Evolutionary conservation across 2,329 filamentous ascomycete species (phyloP), one percentile per base, ranked within the genome.

Genomic region (Aspergillus novoparasiticus): DNA sequence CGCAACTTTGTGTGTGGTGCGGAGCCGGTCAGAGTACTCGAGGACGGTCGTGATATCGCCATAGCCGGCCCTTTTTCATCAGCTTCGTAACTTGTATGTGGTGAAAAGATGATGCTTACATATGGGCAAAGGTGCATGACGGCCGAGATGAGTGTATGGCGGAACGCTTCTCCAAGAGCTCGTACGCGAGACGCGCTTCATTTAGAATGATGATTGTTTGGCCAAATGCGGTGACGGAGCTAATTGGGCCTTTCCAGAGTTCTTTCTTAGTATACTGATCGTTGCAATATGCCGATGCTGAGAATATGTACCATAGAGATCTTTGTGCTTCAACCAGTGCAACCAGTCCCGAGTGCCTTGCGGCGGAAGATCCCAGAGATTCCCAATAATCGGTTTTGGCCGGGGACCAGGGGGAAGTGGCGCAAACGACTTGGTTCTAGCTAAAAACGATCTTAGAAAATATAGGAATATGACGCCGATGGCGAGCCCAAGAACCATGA

Each of bases 361-460:
- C 0, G 76, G 70, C 0, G 84, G 84, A 12, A 86, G 71, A 64
- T 86, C 83, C 1, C 67, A 64, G 19, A 86, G 65, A 66, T 86
- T 86, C 4, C 85, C 85, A 4, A 86, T 34, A 0, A 86, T 16
- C 0, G 83, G 82, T 8, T 82, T 69, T 0, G 77, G 78, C 43
- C 76, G 83, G 0, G 85, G 85, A 0, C 85, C 85, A 1, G 84
- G 85, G 1, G 84, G 85, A 0, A 84, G 70, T 2, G 74, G 71
- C 0, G 45, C 50, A 16, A 12, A 8, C n/a, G 32, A 9, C 21
- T 55, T 55, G 32, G 39, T 39, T 21, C 39, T 36, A 21, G 3
- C 21, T 23, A 21, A 14, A 6, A 54, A 36, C 2, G 19, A 12
- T 26, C 19, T 54, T 2, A 36, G 4, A 14, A 23, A 14, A 26